Conservation (phyloP, 2,329 filamentous ascomycete species). For the Leptoxyphium fumago region DNA sequence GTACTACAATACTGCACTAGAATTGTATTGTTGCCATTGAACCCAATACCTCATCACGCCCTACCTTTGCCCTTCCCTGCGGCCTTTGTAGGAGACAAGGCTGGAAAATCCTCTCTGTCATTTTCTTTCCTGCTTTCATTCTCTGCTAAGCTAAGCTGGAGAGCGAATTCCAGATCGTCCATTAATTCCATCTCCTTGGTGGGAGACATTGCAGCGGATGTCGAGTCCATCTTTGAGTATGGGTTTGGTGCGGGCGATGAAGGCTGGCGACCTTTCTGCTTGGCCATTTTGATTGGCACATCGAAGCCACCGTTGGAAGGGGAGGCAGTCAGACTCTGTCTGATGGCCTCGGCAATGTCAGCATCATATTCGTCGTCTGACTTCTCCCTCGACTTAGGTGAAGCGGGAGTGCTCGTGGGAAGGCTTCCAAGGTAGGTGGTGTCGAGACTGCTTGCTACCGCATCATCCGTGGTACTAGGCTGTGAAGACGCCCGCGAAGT, state of each 20-base stretch:
- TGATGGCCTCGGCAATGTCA: conserved; percentile 49
- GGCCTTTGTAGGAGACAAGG: conserved; percentile 8
- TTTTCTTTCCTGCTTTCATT: conserved; percentile 31
- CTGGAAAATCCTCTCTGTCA: conserved; percentile 14
- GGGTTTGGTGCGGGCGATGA: conserved; percentile 12
- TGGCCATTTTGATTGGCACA: conserved; percentile 32
- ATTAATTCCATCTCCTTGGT: conserved; percentile 24
- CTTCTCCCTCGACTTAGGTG: conserved; percentile 11
- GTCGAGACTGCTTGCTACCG: conserved; percentile 21
- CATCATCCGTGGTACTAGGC: conserved; percentile 23
- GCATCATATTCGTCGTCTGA: conserved; percentile 38
- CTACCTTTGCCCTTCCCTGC: conserved; percentile 15
- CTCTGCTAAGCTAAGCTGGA: conserved; percentile 48
- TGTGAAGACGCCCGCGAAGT: conserved; percentile 32
- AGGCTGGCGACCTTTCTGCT: conserved; percentile 17
- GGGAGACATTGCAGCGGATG: conserved; percentile 24
- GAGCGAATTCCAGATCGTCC: conserved; percentile 45
- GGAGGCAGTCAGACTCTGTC: conserved; percentile 29
- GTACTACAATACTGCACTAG: too few species aligned
- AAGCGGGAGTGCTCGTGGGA: conserved; percentile 12
- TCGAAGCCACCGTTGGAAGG: conserved; percentile 19
- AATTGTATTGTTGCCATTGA: too few species aligned
- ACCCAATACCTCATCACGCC: conserved; percentile 4
- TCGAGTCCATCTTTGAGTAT: conserved; percentile 15
- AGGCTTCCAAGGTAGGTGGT: conserved; percentile 21